Base-by-base conservation (phyloP, 2,329 filamentous ascomycete genomes). In the Botrytis medusae region DNA sequence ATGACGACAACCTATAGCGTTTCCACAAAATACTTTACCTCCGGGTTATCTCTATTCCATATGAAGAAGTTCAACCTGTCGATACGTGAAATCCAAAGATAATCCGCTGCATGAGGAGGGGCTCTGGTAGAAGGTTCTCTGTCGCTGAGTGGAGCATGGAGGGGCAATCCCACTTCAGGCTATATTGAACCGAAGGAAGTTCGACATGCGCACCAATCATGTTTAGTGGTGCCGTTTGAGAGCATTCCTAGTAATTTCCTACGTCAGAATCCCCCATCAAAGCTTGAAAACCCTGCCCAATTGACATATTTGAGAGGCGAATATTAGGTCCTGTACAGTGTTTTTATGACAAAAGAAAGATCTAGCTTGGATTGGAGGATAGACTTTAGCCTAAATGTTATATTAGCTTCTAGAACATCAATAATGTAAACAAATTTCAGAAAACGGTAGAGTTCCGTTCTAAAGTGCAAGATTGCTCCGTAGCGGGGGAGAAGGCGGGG, bases 151-250 rank as follows among this genome's bases (percentile, higher is more conserved):
- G 54, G 57, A 69, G 67, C 59, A 54, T 65, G 68, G 72, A 69
- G 73, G 42, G 60, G 71, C 62, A 72, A 72, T 75, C 29, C 57
- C 60, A 74, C 44, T 76, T 76, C 70, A 76, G 75, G 69, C 71
- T 75, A 54, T 73, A 75, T 74, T 37, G 25, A 54, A 46, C 40
- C 40, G 60, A 62, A 46, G 68, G 40, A 25, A 65, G 7, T 29
- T 42, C 25, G 44, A 51, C 73, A 77, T 77, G 77, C 77, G 76
- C 76, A 46, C 76, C 69, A 77, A 77, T 76, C 72, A 77, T 40
- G 67, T 67, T 16, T 16, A 40, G 1, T 14, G 37, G 10, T 12
- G 12, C 4, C 42, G 25, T 34, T 37, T 67, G 64, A 51, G 40
- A 29, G 7, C 6, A 37, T 61, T 25, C 51, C 48, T 54, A 16